Conservation (phyloP, 768 basidiomycete species). For the Lentinula lateritia region DNA sequence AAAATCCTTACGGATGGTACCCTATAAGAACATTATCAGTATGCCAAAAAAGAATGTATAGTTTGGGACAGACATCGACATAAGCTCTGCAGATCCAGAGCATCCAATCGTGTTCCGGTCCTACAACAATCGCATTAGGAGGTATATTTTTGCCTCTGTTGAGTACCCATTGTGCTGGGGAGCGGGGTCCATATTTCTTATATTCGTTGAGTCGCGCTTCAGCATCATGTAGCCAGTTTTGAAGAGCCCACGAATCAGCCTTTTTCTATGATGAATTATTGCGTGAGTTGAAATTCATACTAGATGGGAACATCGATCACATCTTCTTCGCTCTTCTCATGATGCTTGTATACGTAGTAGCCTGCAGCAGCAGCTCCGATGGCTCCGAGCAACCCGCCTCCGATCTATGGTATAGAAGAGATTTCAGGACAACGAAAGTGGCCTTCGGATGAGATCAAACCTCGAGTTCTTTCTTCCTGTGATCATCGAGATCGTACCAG, state of each 20-base stretch:
- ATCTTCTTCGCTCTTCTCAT: slow-evolving; percentile 54
- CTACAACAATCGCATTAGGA: slow-evolving; percentile 48
- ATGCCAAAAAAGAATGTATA: neutral
- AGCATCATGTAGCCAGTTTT: slow-evolving; percentile 55
- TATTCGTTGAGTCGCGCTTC: slow-evolving; percentile 46
- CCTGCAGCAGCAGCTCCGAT: slow-evolving; percentile 48
- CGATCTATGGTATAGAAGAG: slow-evolving; percentile 39
- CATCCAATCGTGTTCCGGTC: slow-evolving; percentile 42
- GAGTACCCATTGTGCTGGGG: slow-evolving; percentile 58
- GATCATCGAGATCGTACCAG: slow-evolving; percentile 52
- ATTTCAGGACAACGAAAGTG: neutral
- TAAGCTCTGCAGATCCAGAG: slow-evolving; percentile 59
- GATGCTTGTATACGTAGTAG: slow-evolving; percentile 44
- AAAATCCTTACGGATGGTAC: slow-evolving; percentile 42
- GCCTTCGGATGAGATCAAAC: slow-evolving; percentile 22
- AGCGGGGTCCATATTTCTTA: slow-evolving; percentile 33
- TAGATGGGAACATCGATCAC: slow-evolving; percentile 23
- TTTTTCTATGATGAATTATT: slow-evolving; percentile 32
- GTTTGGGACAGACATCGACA: slow-evolving; percentile 40
- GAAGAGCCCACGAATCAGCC: slow-evolving; percentile 41
- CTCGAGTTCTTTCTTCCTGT: slow-evolving; percentile 54
- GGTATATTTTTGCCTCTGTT: slow-evolving; percentile 58
- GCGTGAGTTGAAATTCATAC: neutral
- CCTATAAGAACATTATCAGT: slow-evolving; percentile 24
- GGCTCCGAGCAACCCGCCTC: slow-evolving; percentile 57